These are phyloP conservation scores for Metarhizium anisopliae DNA, from an alignment of 2,329 filamentous ascomycete species.

Conservation along the genomic window DNA sequence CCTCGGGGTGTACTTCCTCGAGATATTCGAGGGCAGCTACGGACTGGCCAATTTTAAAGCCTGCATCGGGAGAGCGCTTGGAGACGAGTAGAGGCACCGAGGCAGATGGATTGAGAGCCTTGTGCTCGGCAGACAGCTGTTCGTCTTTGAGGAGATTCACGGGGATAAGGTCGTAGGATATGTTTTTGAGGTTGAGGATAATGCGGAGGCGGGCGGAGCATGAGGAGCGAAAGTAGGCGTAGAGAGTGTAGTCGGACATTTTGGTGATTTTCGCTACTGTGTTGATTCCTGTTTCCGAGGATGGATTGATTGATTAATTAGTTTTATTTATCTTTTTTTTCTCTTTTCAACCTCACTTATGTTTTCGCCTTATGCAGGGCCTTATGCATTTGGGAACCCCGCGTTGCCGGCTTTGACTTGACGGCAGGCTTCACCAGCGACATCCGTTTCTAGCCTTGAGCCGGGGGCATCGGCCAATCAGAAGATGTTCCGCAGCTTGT, in stretches of 20 bases:
- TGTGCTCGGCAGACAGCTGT: constrained; percentile 36
- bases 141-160: constrained; percentile 47
- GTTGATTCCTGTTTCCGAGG: neutral
- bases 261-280: neutral
- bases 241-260: constrained; percentile 31
- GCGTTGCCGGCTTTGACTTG: neutral
- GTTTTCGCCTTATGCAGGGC: no score
- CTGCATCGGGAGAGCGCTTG: constrained; percentile 14
- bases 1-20: constrained; percentile 40
- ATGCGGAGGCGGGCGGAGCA: constrained; percentile 55
- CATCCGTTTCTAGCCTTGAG: neutral
- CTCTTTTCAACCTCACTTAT: neutral
- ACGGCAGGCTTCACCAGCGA: neutral
- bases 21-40: constrained; percentile 54
- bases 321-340: neutral
- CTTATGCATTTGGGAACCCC: neutral
- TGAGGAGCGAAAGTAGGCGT: constrained; percentile 55
- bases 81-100: constrained; percentile 45
- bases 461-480: neutral
- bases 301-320: neutral
- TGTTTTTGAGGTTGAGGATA: constrained; percentile 44
- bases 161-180: constrained; percentile 35
- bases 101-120: constrained; percentile 40
- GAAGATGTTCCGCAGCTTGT: no score
- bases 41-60: constrained; percentile 44